A percentile compares a stretch with the other conserved stretches of the same genome.
phyloP scores from a whole-genome alignment of 345 rosid species.

The Lepidium sativum region DNA sequence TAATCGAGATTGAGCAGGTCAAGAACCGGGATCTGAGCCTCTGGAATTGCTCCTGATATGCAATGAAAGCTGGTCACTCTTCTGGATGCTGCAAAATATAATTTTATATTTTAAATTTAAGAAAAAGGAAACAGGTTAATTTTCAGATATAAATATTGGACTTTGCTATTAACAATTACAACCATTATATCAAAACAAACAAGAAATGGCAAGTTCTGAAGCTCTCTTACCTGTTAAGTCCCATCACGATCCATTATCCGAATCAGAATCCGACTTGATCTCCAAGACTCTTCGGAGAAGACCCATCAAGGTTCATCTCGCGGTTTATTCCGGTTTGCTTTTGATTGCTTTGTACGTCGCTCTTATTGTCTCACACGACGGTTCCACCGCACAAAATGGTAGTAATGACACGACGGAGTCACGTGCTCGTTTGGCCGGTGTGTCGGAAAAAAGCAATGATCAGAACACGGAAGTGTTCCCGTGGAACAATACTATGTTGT shows the following conservation, averaged over 20 bases:
- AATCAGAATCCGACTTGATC: background rate
- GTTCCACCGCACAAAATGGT: background rate
- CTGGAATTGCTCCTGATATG: too few species aligned
- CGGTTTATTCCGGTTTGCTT: constrained; percentile 27
- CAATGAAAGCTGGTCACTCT: too few species aligned
- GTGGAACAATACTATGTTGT: constrained; percentile 80
- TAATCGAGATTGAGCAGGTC: too few species aligned
- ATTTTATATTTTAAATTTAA: too few species aligned
- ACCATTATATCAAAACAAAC: constrained; percentile 9
- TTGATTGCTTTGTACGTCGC: constrained; percentile 30
- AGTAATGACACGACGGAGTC: constrained; percentile 30
- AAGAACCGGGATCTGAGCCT: too few species aligned
- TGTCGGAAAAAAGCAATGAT: constrained; percentile 52
- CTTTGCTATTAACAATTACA: background rate
- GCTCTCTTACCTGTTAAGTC: constrained; percentile 23
- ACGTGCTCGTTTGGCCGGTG: constrained; percentile 48
- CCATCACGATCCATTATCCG: constrained; percentile 15
- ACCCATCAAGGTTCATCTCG: constrained; percentile 15
- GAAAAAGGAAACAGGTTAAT: background rate
- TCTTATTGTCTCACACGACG: constrained; percentile 20
- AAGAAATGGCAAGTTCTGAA: constrained; percentile 23
- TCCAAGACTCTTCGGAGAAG: constrained; percentile 18
- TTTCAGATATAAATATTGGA: background rate
- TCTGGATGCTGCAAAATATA: too few species aligned
- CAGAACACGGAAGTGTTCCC: constrained; percentile 24